Evolutionary conservation across 257 asterid genomes (phyloP).

Genomic region (Nicotiana undulata): DNA sequence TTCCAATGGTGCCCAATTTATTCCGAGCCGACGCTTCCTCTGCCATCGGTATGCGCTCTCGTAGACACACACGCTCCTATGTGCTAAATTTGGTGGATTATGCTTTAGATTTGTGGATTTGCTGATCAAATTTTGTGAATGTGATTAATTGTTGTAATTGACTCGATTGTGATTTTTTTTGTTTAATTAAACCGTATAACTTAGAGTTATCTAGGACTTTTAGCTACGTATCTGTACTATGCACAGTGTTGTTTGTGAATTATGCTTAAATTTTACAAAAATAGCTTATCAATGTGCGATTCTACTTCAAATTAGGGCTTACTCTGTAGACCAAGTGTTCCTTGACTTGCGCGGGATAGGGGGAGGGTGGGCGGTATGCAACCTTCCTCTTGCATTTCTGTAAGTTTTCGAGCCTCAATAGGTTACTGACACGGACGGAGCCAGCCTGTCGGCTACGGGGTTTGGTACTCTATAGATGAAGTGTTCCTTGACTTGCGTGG

Average conservation of each 20-base stretch:
- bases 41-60: background rate
- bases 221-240: background rate
- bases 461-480: background rate
- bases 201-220: background rate
- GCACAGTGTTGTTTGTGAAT: background rate
- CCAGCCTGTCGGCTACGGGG: too few relatives aligned
- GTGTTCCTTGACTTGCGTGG: background rate
- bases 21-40: conserved; percentile 10
- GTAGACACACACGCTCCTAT: background rate
- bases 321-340: background rate
- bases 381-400: background rate
- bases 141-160: background rate
- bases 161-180: background rate
- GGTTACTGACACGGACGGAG: too few relatives aligned
- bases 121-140: background rate
- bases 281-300: background rate
- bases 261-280: background rate
- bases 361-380: background rate
- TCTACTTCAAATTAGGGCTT: background rate
- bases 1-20: background rate
- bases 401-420: too few relatives aligned
- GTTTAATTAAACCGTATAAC: background rate
- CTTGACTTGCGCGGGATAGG: background rate
- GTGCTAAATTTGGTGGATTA: background rate
- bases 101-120: background rate